phyloP scores from a whole-genome alignment of 2,329 filamentous ascomycete species.

The Tothia fuscella region DNA sequence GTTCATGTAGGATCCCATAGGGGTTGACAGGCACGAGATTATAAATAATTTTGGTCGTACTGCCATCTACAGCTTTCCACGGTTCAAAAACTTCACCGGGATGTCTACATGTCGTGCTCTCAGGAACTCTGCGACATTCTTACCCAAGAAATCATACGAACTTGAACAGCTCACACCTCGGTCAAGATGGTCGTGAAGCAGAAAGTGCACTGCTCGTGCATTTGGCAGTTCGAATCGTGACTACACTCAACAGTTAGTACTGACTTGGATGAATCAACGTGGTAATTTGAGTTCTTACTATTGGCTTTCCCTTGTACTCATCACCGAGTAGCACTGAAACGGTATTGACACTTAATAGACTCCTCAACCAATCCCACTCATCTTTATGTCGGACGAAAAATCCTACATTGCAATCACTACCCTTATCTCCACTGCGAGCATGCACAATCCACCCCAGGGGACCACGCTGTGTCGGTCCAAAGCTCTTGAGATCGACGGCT shows the following conservation, averaged over 20 bases:
- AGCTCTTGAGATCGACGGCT: neutral
- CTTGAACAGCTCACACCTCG: conserved; percentile 17
- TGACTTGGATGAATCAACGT: neutral
- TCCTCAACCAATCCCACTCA: conserved; percentile 23
- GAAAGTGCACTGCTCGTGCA: conserved; percentile 24
- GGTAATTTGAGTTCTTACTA: conserved; percentile 12
- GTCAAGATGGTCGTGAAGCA: conserved; percentile 27
- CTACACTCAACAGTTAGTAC: too few species aligned
- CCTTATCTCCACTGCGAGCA: conserved; percentile 21
- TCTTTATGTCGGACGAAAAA: conserved; percentile 25
- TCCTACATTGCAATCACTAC: conserved; percentile 25
- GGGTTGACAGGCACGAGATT: too few species aligned
- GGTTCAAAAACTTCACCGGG: conserved; percentile 10
- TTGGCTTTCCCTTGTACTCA: conserved; percentile 17
- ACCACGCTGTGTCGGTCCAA: conserved; percentile 9
- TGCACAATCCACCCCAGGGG: conserved; percentile 13
- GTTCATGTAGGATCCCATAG: too few species aligned
- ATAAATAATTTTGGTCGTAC: too few species aligned
- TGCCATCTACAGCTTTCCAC: conserved; percentile 5
- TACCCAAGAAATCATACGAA: conserved; percentile 15
- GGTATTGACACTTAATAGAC: conserved; percentile 18
- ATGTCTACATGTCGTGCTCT: conserved; percentile 14
- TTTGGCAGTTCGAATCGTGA: conserved; percentile 23
- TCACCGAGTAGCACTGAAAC: conserved; percentile 20
- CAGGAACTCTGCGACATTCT: conserved; percentile 16